phyloP scores from a whole-genome alignment of 1,139 yeast species.

The Lodderomyces elongisporus region DNA sequence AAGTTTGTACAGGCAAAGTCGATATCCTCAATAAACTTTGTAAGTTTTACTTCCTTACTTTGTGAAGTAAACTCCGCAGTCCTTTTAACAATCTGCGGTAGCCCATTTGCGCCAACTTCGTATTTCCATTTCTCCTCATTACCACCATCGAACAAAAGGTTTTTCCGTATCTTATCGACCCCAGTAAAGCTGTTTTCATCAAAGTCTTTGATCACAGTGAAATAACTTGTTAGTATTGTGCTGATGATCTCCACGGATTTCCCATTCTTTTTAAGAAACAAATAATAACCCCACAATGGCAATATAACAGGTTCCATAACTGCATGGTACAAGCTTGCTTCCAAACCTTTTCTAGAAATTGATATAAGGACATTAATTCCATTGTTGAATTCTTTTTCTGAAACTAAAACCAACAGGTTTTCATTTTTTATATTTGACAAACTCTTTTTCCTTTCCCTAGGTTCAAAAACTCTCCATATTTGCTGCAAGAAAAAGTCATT shows the following conservation, averaged over 20 bases:
- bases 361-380: slow-evolving; percentile 63
- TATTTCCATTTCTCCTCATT: slow-evolving; percentile 53
- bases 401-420: slow-evolving; percentile 2
- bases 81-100: slow-evolving; percentile 42
- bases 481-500: slow-evolving; percentile 53
- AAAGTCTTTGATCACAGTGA: slow-evolving; percentile 32
- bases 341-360: slow-evolving; percentile 48
- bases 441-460: background rate
- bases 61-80: slow-evolving; percentile 9
- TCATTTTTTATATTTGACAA: slow-evolving; percentile 9
- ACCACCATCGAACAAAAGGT: slow-evolving; percentile 40
- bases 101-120: slow-evolving; percentile 47
- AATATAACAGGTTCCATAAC: slow-evolving; percentile 43
- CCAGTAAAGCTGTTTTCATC: slow-evolving; percentile 19
- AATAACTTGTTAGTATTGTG: slow-evolving; percentile 45
- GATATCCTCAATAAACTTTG: slow-evolving; percentile 37
- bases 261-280: slow-evolving; percentile 39
- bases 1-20: slow-evolving; percentile 50
- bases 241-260: slow-evolving; percentile 41
- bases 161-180: slow-evolving; percentile 37
- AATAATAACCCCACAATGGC: slow-evolving; percentile 58
- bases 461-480: slow-evolving; percentile 31
- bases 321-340: slow-evolving; percentile 36
- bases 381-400: slow-evolving; percentile 54
- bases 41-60: slow-evolving; percentile 20